Evolutionary conservation across 441 rosid species (phyloP), one percentile per base, ranked within the genome.

Genomic region (Syzygium syzygioides): DNA sequence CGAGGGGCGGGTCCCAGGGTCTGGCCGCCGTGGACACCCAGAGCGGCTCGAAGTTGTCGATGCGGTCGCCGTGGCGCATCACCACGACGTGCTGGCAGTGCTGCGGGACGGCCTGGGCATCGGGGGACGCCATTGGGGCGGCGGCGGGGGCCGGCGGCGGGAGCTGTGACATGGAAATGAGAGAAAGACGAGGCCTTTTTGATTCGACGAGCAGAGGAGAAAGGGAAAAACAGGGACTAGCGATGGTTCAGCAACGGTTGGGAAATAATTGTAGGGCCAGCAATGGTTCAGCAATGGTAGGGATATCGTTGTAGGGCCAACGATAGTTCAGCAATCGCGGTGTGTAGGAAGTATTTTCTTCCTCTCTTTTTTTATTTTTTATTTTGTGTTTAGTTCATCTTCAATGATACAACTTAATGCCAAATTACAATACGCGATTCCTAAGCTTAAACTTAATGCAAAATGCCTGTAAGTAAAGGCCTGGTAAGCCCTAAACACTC

Each of bases 31-130:
- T 93, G 53, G 88, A 53, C 14, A 89, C 89, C 99, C 99, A 96
- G 12, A 64, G 85, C 18, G 94, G 95, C 17, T 95, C 96, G 89
- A 92, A 90, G 89, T 93, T 93, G 90, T 97, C 99, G 87, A 94
- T 88, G 45, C 99, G 96, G 88, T 97, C 97, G 32, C 99, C 98
- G 91, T 97, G 99, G 84, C 99, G 93, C 98, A 96, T 94, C 57
- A 97, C 97, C 88, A 96, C 90, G 57, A 97, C 92, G 92, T 94
- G 92, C 89, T 96, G 99, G 89, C 87, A 86, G 89, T 53, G 84
- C 79, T 71, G 50, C 52, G 83, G 83, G 17, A 6, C 83, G 50
- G 83, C 83, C 83, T 71, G 83, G 83, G 52, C 28, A 23, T 71
- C 83, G 52, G 83, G 41, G n/a, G 83, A 71, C 9, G 83, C 83